A percentile compares a stretch with the other conserved stretches of the same genome.
Evolutionary conservation across 352 stramenopile species (phyloP).

Genomic region (Phytophthora cactorum): DNA sequence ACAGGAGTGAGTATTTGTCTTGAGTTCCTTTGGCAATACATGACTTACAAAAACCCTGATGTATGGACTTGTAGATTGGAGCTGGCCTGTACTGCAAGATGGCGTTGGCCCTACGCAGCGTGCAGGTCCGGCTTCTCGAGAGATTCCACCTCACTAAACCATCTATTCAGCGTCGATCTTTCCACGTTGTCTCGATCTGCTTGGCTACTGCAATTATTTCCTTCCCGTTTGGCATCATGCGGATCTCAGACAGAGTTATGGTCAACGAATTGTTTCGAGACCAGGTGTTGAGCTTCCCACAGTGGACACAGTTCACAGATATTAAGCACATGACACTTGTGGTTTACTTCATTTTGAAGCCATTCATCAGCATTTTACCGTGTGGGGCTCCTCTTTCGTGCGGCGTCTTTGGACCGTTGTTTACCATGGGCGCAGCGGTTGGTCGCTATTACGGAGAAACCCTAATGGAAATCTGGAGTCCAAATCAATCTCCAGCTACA

Average conservation of each 20-base stretch:
- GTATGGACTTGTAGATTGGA: slow-evolving; percentile 42
- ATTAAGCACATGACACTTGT: slow-evolving; percentile 66
- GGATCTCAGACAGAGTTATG: slow-evolving; percentile 68
- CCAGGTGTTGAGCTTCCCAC: slow-evolving; percentile 55
- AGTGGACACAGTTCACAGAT: slow-evolving; percentile 71
- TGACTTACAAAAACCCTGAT: too few species aligned
- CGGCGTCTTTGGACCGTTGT: slow-evolving; percentile 82
- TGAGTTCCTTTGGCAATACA: background rate
- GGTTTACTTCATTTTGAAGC: slow-evolving; percentile 79
- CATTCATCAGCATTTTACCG: slow-evolving; percentile 67
- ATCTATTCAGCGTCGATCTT: slow-evolving; percentile 54
- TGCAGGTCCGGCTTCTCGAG: slow-evolving; percentile 62
- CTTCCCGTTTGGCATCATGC: slow-evolving; percentile 76
- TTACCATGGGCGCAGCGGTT: slow-evolving; percentile 81
- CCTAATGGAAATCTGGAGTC: slow-evolving; percentile 78
- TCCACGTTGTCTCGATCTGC: slow-evolving; percentile 72
- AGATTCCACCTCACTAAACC: slow-evolving; percentile 56
- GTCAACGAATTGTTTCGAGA: slow-evolving; percentile 85
- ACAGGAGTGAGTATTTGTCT: slow-evolving; percentile 53
- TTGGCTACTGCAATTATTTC: slow-evolving; percentile 63
- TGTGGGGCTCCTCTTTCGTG: slow-evolving; percentile 80
- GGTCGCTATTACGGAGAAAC: slow-evolving; percentile 81
- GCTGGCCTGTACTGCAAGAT: slow-evolving; percentile 72
- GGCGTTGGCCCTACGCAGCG: slow-evolving; percentile 47
- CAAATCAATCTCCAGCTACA: slow-evolving; percentile 74